phyloP scores from a whole-genome alignment of 2,329 filamentous ascomycete species.

The Fusarium musae region DNA sequence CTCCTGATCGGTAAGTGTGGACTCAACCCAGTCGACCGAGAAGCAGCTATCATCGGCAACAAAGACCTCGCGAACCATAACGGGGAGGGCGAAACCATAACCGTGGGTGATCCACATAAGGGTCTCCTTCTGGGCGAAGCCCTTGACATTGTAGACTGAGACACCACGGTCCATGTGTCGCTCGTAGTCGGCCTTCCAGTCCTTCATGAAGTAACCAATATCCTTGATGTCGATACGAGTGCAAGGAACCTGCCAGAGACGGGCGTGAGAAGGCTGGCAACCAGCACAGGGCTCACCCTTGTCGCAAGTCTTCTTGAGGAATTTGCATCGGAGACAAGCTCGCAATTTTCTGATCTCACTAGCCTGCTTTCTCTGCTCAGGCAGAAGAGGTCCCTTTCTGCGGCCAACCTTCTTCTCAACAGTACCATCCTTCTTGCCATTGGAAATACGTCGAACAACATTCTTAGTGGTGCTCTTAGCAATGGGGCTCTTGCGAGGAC shows the following conservation, averaged over 20 bases:
- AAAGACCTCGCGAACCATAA: constrained; percentile 93
- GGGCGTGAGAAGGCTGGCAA: constrained; percentile 94
- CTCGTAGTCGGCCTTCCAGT: constrained; percentile 98
- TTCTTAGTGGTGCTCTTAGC: constrained; percentile 80
- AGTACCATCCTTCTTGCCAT: constrained; percentile 80
- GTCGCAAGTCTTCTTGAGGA: constrained; percentile 98
- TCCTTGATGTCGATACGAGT: constrained; percentile 99
- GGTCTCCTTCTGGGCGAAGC: constrained; percentile 73
- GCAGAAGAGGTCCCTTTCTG: constrained; percentile 87
- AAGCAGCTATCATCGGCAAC: constrained; percentile 94
- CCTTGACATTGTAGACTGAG: constrained; percentile 95
- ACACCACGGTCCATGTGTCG: constrained; percentile 87
- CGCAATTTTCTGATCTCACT: constrained; percentile 96
- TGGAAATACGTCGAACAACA: constrained; percentile 81
- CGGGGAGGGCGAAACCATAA: constrained; percentile 91
- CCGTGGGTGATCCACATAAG: constrained; percentile 95
- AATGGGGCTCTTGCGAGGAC: constrained; percentile 79
- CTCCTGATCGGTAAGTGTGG: constrained; percentile 72
- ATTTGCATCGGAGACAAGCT: constrained; percentile 95
- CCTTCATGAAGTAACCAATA: constrained; percentile 98
- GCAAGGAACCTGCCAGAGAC: constrained; percentile 97
- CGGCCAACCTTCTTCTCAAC: constrained; percentile 93
- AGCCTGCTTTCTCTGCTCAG: constrained; percentile 95
- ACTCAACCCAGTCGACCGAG: constrained; percentile 93
- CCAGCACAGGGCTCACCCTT: constrained; percentile 96